Conservation (phyloP, 495 filamentous ascomycete genomes). For the Zalerion maritima region DNA sequence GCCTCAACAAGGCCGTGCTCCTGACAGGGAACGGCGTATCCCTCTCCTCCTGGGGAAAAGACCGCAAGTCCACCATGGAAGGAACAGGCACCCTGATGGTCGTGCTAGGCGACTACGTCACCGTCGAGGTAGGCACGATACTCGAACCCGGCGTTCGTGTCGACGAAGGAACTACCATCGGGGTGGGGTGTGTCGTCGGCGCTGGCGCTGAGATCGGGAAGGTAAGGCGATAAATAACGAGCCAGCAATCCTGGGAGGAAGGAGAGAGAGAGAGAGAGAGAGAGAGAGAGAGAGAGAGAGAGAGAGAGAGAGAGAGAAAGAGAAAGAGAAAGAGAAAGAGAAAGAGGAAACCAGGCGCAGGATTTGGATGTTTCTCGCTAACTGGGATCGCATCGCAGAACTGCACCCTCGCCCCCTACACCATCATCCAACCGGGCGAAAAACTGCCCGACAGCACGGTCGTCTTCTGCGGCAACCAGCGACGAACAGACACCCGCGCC, state of each 20-base stretch:
- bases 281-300: constrained; percentile 1
- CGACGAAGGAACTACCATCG: constrained; percentile 43
- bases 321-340: constrained; percentile 1
- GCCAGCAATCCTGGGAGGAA: no score
- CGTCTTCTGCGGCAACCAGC: constrained; percentile 43
- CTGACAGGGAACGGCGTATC: no score
- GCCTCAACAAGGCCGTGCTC: no score
- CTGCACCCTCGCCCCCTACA: constrained; percentile 35
- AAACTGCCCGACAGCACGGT: constrained; percentile 50
- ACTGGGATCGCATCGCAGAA: constrained; percentile 31
- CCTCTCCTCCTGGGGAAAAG: constrained; percentile 1
- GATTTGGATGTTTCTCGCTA: constrained; percentile 1
- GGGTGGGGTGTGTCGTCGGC: constrained; percentile 48
- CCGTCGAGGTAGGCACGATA: constrained; percentile 44
- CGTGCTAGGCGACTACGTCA: constrained; percentile 40
- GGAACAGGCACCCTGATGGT: constrained; percentile 13
- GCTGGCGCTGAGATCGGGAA: constrained; percentile 49
- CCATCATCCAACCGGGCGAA: constrained; percentile 36
- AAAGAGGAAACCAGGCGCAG: neutral
- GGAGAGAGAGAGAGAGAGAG: neutral
- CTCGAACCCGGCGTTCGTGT: constrained; percentile 46
- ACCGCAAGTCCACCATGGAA: no score
- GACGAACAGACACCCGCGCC: constrained; percentile 41
- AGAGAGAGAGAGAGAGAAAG: no score
- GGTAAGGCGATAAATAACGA: constrained; percentile 24